Base-by-base conservation (phyloP, 2,329 filamentous ascomycete species). In the Trichoderma koningiopsis region DNA sequence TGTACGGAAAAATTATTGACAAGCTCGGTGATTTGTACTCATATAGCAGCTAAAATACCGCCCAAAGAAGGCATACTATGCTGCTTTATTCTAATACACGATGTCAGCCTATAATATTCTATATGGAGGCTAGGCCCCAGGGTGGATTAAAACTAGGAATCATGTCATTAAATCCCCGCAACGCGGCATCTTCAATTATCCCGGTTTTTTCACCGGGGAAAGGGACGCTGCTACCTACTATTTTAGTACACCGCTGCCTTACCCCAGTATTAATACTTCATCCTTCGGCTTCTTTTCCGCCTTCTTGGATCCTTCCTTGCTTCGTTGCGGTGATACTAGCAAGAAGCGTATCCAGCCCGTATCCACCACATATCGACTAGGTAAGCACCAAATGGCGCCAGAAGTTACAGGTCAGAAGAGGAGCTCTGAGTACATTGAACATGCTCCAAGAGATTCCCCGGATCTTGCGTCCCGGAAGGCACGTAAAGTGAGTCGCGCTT, bases 401-500 rank as follows among this genome's bases (percentile, higher is more conserved):
- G 62, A 65, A 27, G 24, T 56, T 16, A n/a, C 62, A 31, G n/a
- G 33, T 7, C 62, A 65, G 62, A 65, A 65, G 52, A 37, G 62
- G 22, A 56, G 62, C 49, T 52, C 37, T 11, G 62, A 65, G 49
- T 56, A 52, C 11, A 4, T 56, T 19, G 52, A 56, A n/a, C 35
- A 56, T 27, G 16, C 29, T 24, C 24, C 33, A n/a, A 40, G 16
- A 33, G 35, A 65, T 31, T 27, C 27, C 27, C 11, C 52, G 35
- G 55, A 67, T 22, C 27, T 29, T 35, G 29, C 16, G 7, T 11
- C 16, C 37, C 68, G 49, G 5, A 78, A 77, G 66, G 60, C 70
- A 14, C 75, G 74, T 56, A 79, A 80, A 71, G 77, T 79, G 61
- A 79, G 75, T 68, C 73, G 76, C 14, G 76, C 76, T 4, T 77